Evolutionary conservation across 2,329 filamentous ascomycete species (phyloP).

Genomic region (Pyrenophora tritici-repentis): DNA sequence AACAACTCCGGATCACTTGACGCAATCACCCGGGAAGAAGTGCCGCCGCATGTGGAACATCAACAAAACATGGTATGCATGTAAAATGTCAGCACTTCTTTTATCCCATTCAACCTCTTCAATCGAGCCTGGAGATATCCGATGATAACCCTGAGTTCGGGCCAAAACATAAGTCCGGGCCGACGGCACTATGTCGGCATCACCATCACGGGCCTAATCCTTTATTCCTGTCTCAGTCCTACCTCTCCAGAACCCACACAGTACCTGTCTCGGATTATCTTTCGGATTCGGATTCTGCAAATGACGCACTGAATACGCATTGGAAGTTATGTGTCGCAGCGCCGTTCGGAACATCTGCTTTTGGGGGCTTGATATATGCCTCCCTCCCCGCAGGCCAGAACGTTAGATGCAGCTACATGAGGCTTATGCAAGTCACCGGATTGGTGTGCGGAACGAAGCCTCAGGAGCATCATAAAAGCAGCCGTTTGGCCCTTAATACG

Average conservation of each 20-base stretch:
- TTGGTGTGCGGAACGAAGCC: conserved; percentile 6
- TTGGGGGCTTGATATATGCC: conserved; percentile 13
- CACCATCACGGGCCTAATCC: too few relatives aligned
- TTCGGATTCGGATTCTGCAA: not conserved
- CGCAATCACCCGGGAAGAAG: conserved; percentile 1
- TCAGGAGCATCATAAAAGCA: conserved; percentile 1
- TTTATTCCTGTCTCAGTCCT: too few relatives aligned
- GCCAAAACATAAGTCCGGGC: too few relatives aligned
- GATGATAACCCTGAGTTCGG: too few relatives aligned
- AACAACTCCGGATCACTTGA: conserved; percentile 22
- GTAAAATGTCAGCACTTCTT: not conserved
- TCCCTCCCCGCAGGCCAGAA: conserved; percentile 5
- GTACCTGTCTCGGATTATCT: too few relatives aligned
- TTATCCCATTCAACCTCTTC: not conserved
- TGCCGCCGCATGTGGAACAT: conserved; percentile 4
- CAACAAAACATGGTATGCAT: conserved; percentile 1
- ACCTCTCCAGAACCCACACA: too few relatives aligned
- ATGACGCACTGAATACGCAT: not conserved
- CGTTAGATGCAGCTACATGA: conserved; percentile 7
- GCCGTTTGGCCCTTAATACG: conserved; percentile 6
- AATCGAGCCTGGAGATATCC: not conserved
- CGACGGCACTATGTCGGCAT: not conserved
- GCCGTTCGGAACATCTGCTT: conserved; percentile 10
- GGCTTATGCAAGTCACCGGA: conserved; percentile 19
- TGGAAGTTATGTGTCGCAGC: conserved; percentile 5